Evolutionary conservation across 306 rosid species (phyloP), one percentile per base, ranked within the genome.

Genomic region (Carpinus viminea): DNA sequence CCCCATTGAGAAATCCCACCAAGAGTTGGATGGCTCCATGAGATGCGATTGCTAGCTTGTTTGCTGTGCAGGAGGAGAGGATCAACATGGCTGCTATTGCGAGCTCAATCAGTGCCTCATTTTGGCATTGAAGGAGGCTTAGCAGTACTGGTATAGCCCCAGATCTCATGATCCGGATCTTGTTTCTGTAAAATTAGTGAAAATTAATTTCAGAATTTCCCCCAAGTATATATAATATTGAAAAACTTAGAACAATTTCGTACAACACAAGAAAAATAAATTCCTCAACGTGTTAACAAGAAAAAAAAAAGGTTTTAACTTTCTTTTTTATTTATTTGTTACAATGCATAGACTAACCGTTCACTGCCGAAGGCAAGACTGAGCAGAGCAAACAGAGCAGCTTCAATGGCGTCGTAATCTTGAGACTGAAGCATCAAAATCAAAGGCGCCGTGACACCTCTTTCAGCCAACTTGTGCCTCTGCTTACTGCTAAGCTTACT

Each of bases 301-400:
- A 24, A 24, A 24, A 24, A 24, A 24, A 36, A 36, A 36, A 36
- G 4, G 38, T 34, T 2, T 34, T 34, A 34, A 34, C 4, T 21
- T 66, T 78, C 34, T 73, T 48, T 48, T 41, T 13, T 68, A 60
- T 50, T 2, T 57, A 20, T 21, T 57, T 57, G 64, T 57, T 21
- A 10, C 65, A 10, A 21, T 10, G 78, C 74, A 85, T 62, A 85
- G 73, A 74, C 91, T 81, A 80, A 93, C 98, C 98, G 74, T 83
- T 93, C 98, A 78, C 93, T 91, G 59, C 96, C 96, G 79, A 88
- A 91, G 80, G 93, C 93, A 70, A 93, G 88, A 69, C 87, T 82
- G 55, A 91, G 94, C 18, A 93, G 89, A 84, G 96, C 92, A 78
- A 43, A 78, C 0, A 93, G 89, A 84, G 98, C 75, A 80, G 94